Evolutionary conservation across 768 basidiomycete genomes (phyloP).

Genomic region (Agrocybe pediades): DNA sequence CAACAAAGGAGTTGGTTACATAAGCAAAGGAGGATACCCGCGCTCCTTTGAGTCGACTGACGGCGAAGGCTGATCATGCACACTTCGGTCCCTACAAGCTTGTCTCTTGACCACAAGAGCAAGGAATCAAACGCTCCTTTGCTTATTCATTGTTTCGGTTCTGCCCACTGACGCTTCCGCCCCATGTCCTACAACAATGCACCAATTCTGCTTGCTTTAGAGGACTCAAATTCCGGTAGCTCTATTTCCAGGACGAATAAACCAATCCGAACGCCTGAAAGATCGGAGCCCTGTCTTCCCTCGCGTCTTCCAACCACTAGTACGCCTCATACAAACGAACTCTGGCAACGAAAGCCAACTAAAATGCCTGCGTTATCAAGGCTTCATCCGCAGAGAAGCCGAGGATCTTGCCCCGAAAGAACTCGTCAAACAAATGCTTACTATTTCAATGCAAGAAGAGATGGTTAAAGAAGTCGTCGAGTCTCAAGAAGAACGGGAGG

Average conservation of each 20-base stretch:
- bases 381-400: conserved; percentile 75
- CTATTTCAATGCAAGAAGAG: conserved; percentile 19
- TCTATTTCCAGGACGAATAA: conserved; percentile 9
- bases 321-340: conserved; percentile 29
- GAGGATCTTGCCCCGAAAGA: conserved; percentile 56
- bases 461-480: conserved; percentile 26
- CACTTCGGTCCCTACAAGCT: no score
- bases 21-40: no score
- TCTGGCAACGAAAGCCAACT: not conserved
- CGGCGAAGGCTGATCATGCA: not conserved
- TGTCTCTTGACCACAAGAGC: no score
- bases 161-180: not conserved
- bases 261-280: conserved; percentile 40
- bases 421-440: conserved; percentile 50
- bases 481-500: conserved; percentile 15
- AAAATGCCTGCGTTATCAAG: conserved; percentile 34
- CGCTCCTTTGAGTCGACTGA: not conserved
- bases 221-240: conserved; percentile 24
- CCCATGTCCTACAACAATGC: conserved; percentile 59
- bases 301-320: conserved; percentile 69
- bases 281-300: conserved; percentile 62
- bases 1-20: no score
- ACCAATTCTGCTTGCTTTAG: conserved; percentile 34
- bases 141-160: not conserved
- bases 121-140: no score